Conservation (phyloP, 1,284 basidiomycete species). For the Hemileia vastatrix region DNA sequence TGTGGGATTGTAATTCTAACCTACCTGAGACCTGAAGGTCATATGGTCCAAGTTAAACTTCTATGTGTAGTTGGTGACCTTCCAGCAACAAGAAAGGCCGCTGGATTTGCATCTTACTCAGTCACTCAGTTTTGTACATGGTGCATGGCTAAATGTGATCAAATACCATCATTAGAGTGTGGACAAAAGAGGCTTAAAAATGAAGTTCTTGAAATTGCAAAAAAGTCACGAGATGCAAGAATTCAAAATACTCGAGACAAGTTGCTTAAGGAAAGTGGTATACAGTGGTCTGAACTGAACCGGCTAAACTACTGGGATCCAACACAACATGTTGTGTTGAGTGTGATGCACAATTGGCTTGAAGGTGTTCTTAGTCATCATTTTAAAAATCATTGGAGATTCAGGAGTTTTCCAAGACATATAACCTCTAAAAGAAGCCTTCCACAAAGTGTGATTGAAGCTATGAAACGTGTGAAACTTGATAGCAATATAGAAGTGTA, state of each 20-base stretch:
- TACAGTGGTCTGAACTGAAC: background rate
- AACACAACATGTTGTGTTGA: background rate
- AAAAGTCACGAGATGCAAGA: too few species aligned
- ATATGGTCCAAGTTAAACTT: too few species aligned
- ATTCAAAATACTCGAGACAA: background rate
- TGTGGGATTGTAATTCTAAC: background rate
- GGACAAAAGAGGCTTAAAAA: too few species aligned
- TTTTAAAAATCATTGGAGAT: background rate
- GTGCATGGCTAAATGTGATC: too few species aligned
- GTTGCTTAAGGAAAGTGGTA: background rate
- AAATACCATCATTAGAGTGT: too few species aligned
- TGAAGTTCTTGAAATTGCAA: background rate
- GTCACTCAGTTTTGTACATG: too few species aligned
- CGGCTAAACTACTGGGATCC: background rate
- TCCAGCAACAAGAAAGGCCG: too few species aligned
- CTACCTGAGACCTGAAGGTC: constrained; percentile 3
- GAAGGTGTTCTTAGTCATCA: background rate
- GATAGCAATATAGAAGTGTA: background rate
- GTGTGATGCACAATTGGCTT: constrained; percentile 1
- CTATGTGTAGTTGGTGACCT: too few species aligned
- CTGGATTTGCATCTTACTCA: too few species aligned
- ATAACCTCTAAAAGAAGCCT: background rate
- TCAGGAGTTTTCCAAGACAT: background rate
- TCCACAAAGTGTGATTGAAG: too few species aligned
- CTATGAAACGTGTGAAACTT: background rate